Evolutionary conservation across 2,329 filamentous ascomycete genomes (phyloP).

Genomic region (Phyllosticta capitalensis): DNA sequence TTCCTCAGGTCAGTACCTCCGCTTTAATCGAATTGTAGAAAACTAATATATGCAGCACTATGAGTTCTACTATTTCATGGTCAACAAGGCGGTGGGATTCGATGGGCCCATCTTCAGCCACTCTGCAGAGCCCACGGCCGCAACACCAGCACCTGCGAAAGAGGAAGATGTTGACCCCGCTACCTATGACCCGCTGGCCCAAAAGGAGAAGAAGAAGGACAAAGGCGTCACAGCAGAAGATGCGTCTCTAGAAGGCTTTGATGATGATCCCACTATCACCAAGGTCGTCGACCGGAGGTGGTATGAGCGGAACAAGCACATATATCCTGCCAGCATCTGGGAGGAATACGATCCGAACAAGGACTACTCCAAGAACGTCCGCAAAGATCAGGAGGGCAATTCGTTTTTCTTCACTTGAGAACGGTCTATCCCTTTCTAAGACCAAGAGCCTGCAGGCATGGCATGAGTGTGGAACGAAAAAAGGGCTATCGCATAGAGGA

Average conservation of each 20-base stretch:
- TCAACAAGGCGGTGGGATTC: constrained; percentile 73
- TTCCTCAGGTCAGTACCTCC: constrained; percentile 69
- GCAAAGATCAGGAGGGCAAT: constrained; percentile 81
- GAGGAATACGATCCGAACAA: constrained; percentile 86
- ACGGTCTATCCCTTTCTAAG: too few relatives aligned
- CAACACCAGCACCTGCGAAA: constrained; percentile 23
- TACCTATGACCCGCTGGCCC: constrained; percentile 34
- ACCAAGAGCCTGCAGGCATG: too few relatives aligned
- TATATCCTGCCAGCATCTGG: constrained; percentile 93
- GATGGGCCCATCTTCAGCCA: constrained; percentile 73
- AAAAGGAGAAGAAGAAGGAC: constrained; percentile 25
- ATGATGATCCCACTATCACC: constrained; percentile 69
- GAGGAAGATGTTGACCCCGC: constrained; percentile 16
- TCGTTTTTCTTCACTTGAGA: constrained; percentile 60
- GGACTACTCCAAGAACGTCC: constrained; percentile 68
- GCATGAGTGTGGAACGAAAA: too few relatives aligned
- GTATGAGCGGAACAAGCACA: constrained; percentile 98
- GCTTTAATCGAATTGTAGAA: not conserved
- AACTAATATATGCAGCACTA: constrained; percentile 58
- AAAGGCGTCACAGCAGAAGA: constrained; percentile 18
- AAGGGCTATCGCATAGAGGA: too few relatives aligned
- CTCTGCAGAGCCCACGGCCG: constrained; percentile 40
- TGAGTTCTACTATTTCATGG: constrained; percentile 93
- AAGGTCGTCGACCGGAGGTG: constrained; percentile 94
- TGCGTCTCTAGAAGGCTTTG: constrained; percentile 56